A percentile compares a stretch with the other conserved stretches of the same genome.
phyloP scores from a whole-genome alignment of 768 basidiomycete species.

The Suillus fuscotomentosus region DNA sequence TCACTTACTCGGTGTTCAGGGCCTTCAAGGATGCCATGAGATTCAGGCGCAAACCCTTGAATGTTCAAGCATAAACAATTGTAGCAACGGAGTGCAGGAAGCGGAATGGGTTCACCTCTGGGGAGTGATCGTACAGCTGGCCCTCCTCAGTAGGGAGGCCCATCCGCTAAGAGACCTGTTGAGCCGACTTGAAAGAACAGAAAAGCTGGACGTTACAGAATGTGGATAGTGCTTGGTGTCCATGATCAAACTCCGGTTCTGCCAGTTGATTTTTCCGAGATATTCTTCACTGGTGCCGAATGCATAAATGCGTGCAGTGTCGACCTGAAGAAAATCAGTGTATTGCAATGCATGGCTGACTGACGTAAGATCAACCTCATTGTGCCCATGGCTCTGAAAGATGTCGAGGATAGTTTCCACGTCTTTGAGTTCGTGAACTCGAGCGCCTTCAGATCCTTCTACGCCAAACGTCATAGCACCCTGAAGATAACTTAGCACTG shows the following conservation, averaged over 20 bases:
- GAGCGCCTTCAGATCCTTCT: conserved; percentile 44
- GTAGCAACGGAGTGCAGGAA: neutral
- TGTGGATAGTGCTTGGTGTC: conserved; percentile 60
- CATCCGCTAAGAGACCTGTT: conserved; percentile 1
- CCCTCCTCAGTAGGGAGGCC: neutral
- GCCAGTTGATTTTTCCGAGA: conserved; percentile 52
- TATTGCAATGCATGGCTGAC: neutral
- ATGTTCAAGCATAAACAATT: neutral
- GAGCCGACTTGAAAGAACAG: neutral
- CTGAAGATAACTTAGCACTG: conserved; percentile 22
- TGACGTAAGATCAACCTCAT: conserved; percentile 35
- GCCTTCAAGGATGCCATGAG: conserved; percentile 38
- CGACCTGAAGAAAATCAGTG: conserved; percentile 17
- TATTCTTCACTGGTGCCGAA: conserved; percentile 33
- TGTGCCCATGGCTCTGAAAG: conserved; percentile 55
- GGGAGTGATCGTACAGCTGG: conserved; percentile 19
- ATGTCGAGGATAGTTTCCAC: conserved; percentile 53
- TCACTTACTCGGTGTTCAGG: conserved; percentile 44
- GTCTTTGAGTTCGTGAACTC: conserved; percentile 47
- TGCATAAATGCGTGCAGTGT: conserved; percentile 26
- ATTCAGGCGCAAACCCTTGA: conserved; percentile 34
- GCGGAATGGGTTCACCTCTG: conserved; percentile 14
- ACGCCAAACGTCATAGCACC: conserved; percentile 59
- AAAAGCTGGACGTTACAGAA: conserved; percentile 15
- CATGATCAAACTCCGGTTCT: conserved; percentile 48